Base-by-base conservation (phyloP, 2,329 filamentous ascomycete genomes). In the Aspergillaceae sp. region DNA sequence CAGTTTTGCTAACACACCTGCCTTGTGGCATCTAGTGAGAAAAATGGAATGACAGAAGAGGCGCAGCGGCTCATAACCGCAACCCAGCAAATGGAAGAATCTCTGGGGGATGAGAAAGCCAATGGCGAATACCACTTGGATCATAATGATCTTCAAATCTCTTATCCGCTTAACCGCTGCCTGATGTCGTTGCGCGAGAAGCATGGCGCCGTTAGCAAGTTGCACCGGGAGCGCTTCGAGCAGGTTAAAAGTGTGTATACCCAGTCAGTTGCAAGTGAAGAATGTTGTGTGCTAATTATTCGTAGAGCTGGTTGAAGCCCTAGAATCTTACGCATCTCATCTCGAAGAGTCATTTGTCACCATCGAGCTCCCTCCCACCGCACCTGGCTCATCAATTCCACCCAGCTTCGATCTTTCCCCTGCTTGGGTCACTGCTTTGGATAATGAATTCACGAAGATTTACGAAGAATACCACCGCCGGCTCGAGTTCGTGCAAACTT, bases 381-480 rank as follows among this genome's bases (percentile, higher is more conserved):
- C 79, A 1, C 81, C 84, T 4, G 85, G 87, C 54, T 81, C 87
- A 40, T 82, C 83, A 8, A 76, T 94, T 35, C 80, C 90, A 1
- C 80, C 88, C 2, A 86, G 78, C 44, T 97, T 98, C 65, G 90
- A 97, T 59, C 80, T 98, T n/a, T 96, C 91, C 0, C 82, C 87
- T 0, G 77, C 84, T 4, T 98, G 97, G 60, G 86, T 96, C 44
- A 80, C 86, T 51, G 82, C 84, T 47, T 79, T 98, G 19, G 91
- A 98, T 63, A 76, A 78, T 45, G 92, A 98, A 67, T 98, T 97
- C 62, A 88, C 87, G 7, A 82, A 89, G 49, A 87, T 98, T 19
- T 97, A 97, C 67, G 89, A 97, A 60, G 94, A 98, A 71, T 98
- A 97, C 69, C 88, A 84, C 38, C 85, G 83, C 54, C 86, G 92